Evolutionary conservation across 2,329 filamentous ascomycete genomes (phyloP), one percentile per base, ranked within the genome.

Genomic region (Trichoderma lentiforme): DNA sequence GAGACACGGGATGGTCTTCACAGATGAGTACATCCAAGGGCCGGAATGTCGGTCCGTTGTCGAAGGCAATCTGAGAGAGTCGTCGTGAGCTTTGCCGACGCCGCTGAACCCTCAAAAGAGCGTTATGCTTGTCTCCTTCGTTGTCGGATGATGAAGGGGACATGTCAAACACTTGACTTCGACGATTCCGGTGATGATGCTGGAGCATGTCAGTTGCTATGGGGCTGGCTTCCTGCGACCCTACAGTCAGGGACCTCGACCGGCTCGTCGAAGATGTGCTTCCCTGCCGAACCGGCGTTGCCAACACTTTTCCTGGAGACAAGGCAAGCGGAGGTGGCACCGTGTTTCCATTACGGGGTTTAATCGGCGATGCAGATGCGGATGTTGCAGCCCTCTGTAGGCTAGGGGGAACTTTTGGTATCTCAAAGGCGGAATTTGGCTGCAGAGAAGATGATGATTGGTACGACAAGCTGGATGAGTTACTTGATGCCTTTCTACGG

Each of bases 121-220:
- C 94, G 79, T 95, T 97, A 8, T 95, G 93, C 77, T 97, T 93
- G 58, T 95, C 93, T 64, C 97, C 94, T 82, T 99, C 96, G 73
- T 97, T 99, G 79, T 99, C 96, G 0, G 96, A 99, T 0, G 95
- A 98, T 0, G 96, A 98, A 3, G 96, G 96, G 3, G 96, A 99
- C 82, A 98, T 92, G 80, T 98, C 95, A 76, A 98, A 94, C 3
- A 98, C 92, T 78, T 98, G 96, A 79, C 95, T 98, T 76, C 94
- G 90, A 51, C 96, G 91, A 80, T 98, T 98, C 77, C 95, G 91
- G 78, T 98, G 95, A 65, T 91, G 89, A 57, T 92, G 89, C 28
- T 60, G 56, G 70, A 93, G 87, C 66, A 92, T 88, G 69, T 92
- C 90, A 2, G 91, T 86, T 8, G 89, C 84, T 18, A 93, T 87